These are phyloP conservation scores for Xanthoconium purpureum DNA, from an alignment of 768 basidiomycete species.

Conservation along the genomic window DNA sequence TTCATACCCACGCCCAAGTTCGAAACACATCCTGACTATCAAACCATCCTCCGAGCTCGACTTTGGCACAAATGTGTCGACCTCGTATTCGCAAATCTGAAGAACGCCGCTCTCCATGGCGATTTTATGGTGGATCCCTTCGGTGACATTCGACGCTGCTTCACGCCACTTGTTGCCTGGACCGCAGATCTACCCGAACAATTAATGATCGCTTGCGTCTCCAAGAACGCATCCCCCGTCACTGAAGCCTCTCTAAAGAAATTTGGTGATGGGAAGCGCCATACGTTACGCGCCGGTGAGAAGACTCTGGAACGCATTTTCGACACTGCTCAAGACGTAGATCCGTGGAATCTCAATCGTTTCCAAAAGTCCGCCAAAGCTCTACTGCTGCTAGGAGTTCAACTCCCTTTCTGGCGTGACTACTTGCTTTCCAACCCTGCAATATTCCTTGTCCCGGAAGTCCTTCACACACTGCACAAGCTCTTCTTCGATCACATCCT, in stretches of 20 bases:
- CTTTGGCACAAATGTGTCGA: too few species aligned
- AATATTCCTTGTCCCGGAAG: conserved; percentile 34
- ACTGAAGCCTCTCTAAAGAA: background rate
- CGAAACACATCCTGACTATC: too few species aligned
- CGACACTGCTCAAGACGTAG: background rate
- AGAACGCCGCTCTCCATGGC: too few species aligned
- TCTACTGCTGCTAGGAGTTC: conserved; percentile 3
- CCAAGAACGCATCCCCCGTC: conserved; percentile 10
- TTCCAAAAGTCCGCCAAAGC: conserved; percentile 13
- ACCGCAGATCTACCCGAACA: conserved; percentile 13
- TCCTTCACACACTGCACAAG: too few species aligned
- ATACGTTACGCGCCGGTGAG: background rate
- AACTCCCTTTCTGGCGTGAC: conserved; percentile 37
- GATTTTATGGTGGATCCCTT: background rate
- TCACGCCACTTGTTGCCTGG: background rate
- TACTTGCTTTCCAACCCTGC: conserved; percentile 34
- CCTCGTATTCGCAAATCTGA: too few species aligned
- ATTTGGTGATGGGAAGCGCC: background rate
- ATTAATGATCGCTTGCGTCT: conserved; percentile 9
- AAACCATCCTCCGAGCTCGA: too few species aligned
- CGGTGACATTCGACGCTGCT: background rate
- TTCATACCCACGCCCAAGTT: too few species aligned
- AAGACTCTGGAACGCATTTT: conserved; percentile 4
- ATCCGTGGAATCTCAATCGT: conserved; percentile 20
- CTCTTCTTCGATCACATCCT: too few species aligned